These are phyloP conservation scores for Malassezia yamatoensis DNA, from an alignment of 1,284 basidiomycete species.

Conservation along the genomic window DNA sequence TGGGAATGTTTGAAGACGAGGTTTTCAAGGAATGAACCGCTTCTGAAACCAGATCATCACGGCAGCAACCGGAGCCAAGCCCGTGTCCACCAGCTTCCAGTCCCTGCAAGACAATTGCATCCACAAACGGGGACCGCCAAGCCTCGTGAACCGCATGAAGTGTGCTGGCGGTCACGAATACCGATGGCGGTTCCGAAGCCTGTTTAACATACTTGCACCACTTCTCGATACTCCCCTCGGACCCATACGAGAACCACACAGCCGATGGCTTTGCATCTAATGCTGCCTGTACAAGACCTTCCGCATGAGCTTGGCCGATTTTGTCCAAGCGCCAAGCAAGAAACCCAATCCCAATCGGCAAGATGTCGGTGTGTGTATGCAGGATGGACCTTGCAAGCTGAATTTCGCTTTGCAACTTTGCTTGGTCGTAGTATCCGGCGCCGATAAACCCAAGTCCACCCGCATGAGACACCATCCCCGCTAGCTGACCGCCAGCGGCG, in stretches of 20 bases:
- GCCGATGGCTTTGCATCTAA: slow-evolving; percentile 26
- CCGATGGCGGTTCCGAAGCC: slow-evolving; percentile 17
- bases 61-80: slow-evolving; percentile 29
- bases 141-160: slow-evolving; percentile 21
- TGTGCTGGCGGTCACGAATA: slow-evolving; percentile 33
- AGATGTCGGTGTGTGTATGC: slow-evolving; percentile 12
- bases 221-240: slow-evolving; percentile 20
- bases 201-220: slow-evolving; percentile 28
- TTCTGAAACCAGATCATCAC: slow-evolving; percentile 23
- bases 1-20: slow-evolving; percentile 7
- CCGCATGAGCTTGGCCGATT: slow-evolving; percentile 16
- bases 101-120: slow-evolving; percentile 36
- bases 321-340: slow-evolving; percentile 33
- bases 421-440: slow-evolving; percentile 30
- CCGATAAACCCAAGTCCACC: slow-evolving; percentile 45
- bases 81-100: slow-evolving; percentile 42
- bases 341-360: slow-evolving; percentile 37
- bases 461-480: slow-evolving; percentile 28
- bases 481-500: slow-evolving; percentile 35
- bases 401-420: slow-evolving; percentile 23
- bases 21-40: slow-evolving; percentile 11
- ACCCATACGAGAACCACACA: slow-evolving; percentile 41
- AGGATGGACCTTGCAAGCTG: slow-evolving; percentile 18
- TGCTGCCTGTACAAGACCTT: slow-evolving; percentile 27
- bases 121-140: slow-evolving; percentile 22